Evolutionary conservation across 2,329 filamentous ascomycete species (phyloP).

Genomic region (Fusarium chlamydosporum): DNA sequence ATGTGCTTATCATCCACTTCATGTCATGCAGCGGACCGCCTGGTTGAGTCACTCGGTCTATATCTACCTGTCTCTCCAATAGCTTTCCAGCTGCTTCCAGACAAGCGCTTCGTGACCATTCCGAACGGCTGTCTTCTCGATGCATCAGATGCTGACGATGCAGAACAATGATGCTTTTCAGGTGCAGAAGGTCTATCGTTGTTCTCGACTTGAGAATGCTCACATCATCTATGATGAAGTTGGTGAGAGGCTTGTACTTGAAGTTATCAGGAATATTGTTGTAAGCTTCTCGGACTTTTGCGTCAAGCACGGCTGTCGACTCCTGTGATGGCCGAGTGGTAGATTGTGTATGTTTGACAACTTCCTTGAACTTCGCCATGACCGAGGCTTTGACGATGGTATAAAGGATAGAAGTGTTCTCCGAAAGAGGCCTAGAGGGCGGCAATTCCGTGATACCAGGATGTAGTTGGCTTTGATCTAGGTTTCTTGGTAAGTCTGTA

Average conservation of each 20-base stretch:
- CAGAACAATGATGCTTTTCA: constrained; percentile 53
- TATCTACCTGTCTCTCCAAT: constrained; percentile 50
- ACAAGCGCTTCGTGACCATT: constrained; percentile 45
- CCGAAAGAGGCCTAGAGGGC: constrained; percentile 31
- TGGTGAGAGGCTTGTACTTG: constrained; percentile 44
- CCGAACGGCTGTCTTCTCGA: constrained; percentile 24
- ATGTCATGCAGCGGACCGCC: constrained; percentile 62
- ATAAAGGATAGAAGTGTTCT: constrained; percentile 46
- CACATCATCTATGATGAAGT: constrained; percentile 50
- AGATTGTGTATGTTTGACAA: constrained; percentile 41
- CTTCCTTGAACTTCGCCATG: constrained; percentile 48
- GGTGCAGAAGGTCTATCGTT: constrained; percentile 52
- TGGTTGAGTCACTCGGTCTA: constrained; percentile 55
- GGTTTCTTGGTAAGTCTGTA: constrained; percentile 39
- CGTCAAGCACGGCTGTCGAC: constrained; percentile 42
- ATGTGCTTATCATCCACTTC: constrained; percentile 61
- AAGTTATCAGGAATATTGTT: constrained; percentile 45
- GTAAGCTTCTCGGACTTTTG: constrained; percentile 42
- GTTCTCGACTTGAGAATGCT: constrained; percentile 48
- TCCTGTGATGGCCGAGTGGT: constrained; percentile 26
- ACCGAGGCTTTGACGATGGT: constrained; percentile 51
- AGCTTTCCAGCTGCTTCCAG: constrained; percentile 49
- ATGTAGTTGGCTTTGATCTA: constrained; percentile 41
- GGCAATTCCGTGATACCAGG: constrained; percentile 30
- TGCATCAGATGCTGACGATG: constrained; percentile 51